Conservation (phyloP, 495 filamentous ascomycete genomes). For the Penicillium cataractarum region DNA sequence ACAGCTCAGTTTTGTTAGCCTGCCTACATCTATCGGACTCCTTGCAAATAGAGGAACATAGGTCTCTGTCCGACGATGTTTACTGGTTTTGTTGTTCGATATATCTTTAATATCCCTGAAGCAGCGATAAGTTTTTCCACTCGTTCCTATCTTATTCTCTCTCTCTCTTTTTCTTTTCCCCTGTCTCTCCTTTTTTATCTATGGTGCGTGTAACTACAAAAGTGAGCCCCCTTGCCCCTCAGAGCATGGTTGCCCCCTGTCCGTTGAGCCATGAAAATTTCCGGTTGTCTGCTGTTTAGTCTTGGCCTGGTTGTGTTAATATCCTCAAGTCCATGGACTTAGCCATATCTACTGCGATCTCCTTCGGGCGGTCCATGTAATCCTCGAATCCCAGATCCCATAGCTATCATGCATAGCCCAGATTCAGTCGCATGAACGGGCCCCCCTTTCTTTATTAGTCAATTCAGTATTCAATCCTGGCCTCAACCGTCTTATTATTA, state of each 20-base stretch:
- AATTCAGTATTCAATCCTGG: not conserved
- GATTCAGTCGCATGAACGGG: not conserved
- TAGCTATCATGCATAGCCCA: no score
- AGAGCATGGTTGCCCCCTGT: not conserved
- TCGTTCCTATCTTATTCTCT: constrained; percentile 33
- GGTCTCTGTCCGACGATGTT: constrained; percentile 47
- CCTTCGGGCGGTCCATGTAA: not conserved
- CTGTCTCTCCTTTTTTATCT: constrained; percentile 8
- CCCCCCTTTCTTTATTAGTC: no score
- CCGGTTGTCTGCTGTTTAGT: not conserved
- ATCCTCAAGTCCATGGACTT: no score
- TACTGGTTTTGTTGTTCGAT: constrained; percentile 49
- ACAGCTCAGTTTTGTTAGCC: constrained; percentile 29
- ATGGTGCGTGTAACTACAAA: constrained; percentile 34
- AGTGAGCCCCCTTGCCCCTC: constrained; percentile 16
- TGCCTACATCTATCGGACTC: constrained; percentile 35
- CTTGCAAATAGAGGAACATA: constrained; percentile 52
- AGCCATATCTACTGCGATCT: no score
- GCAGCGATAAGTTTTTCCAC: constrained; percentile 48
- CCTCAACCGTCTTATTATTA: not conserved
- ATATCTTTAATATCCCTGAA: constrained; percentile 55
- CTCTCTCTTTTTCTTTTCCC: constrained; percentile 10
- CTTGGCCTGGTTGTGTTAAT: constrained; percentile 6
- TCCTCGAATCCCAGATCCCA: no score
- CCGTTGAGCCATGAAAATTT: not conserved